phyloP scores from a whole-genome alignment of 1,284 basidiomycete species.

The Sporisorium scitamineum region DNA sequence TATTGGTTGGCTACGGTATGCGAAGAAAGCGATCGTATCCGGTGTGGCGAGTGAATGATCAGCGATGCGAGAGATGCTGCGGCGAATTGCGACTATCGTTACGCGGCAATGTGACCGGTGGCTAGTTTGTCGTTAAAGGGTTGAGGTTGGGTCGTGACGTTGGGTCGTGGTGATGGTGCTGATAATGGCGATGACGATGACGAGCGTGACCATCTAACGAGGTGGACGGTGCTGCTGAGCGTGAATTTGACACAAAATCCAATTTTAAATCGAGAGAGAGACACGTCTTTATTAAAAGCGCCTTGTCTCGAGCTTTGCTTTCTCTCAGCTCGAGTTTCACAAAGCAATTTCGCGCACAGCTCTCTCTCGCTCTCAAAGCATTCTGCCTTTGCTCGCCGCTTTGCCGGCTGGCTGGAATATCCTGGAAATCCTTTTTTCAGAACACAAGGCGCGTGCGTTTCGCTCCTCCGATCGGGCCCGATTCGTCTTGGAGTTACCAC shows the following conservation, averaged over 20 bases:
- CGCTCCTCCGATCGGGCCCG: neutral
- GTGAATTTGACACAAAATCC: conserved; percentile 21
- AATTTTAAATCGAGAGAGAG: neutral
- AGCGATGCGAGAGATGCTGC: neutral
- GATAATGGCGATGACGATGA: conserved; percentile 7
- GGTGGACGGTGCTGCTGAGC: conserved; percentile 35
- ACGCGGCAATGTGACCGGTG: neutral
- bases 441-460: neutral
- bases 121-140: neutral
- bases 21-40: neutral
- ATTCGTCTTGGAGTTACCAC: neutral
- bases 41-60: neutral
- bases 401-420: no score
- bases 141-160: neutral
- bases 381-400: neutral
- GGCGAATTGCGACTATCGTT: neutral
- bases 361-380: neutral
- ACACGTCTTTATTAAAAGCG: conserved; percentile 11
- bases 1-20: conserved; percentile 25
- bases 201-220: neutral
- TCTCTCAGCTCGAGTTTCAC: conserved; percentile 13
- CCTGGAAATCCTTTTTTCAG: no score
- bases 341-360: conserved; percentile 6
- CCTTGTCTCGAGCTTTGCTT: neutral
- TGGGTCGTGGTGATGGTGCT: conserved; percentile 6